These are phyloP conservation scores for Myriosclerotinia curreyana DNA, from an alignment of 2,329 filamentous ascomycete genomes.

Conservation along the genomic window DNA sequence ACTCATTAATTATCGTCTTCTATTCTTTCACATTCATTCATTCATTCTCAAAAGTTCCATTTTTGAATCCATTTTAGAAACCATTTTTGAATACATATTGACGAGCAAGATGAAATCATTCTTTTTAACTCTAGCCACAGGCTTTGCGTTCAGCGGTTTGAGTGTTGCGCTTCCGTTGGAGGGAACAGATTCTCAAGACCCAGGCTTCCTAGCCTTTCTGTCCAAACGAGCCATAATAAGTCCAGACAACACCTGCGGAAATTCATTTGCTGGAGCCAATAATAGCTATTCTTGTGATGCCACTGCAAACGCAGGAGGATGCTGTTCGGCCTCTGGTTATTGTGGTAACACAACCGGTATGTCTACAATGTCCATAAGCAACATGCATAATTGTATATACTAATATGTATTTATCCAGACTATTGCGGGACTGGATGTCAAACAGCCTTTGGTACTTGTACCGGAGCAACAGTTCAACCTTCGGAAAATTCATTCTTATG, in stretches of 20 bases:
- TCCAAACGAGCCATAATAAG: slow-evolving; percentile 21
- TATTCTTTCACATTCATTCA: not conserved
- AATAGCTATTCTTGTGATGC: slow-evolving; percentile 34
- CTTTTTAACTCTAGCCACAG: slow-evolving; percentile 16
- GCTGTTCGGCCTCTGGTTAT: slow-evolving; percentile 36
- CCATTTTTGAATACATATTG: slow-evolving; percentile 12
- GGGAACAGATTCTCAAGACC: slow-evolving; percentile 19
- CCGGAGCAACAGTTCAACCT: slow-evolving; percentile 14
- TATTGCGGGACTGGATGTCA: slow-evolving; percentile 35
- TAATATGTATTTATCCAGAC: slow-evolving; percentile 17
- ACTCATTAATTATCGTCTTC: not conserved
- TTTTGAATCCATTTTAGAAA: not conserved
- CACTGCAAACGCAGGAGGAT: slow-evolving; percentile 30
- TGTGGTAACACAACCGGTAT: slow-evolving; percentile 27
- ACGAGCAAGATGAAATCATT: slow-evolving; percentile 17
- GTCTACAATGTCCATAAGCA: not conserved
- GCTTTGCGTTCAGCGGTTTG: slow-evolving; percentile 20
- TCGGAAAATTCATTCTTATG: slow-evolving; percentile 11
- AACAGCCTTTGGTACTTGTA: slow-evolving; percentile 21
- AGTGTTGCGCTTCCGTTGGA: slow-evolving; percentile 16
- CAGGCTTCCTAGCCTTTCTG: slow-evolving; percentile 20
- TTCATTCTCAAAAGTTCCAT: not conserved
- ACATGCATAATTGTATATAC: not conserved
- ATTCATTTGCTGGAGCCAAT: slow-evolving; percentile 15
- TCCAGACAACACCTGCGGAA: slow-evolving; percentile 30